Conservation (phyloP, 2,329 filamentous ascomycete genomes). For the Septoria linicola region DNA sequence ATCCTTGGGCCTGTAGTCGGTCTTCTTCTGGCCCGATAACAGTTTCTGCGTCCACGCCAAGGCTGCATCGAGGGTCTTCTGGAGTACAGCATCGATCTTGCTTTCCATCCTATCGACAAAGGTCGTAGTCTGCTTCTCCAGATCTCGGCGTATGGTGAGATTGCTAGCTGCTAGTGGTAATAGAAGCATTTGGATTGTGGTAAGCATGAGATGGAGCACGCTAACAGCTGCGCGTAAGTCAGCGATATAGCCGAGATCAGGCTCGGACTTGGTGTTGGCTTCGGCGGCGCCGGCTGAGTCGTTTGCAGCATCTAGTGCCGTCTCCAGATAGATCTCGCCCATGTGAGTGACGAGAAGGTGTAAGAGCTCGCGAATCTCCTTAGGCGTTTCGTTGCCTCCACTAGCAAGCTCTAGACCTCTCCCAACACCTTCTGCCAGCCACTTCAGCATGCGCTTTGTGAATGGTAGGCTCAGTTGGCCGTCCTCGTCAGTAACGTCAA, state of each 20-base stretch:
- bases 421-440: slow-evolving; percentile 92
- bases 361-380: slow-evolving; percentile 83
- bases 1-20: slow-evolving; percentile 85
- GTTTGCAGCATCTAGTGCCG: slow-evolving; percentile 65
- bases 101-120: slow-evolving; percentile 78
- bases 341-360: slow-evolving; percentile 81
- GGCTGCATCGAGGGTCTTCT: slow-evolving; percentile 69
- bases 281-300: slow-evolving; percentile 77
- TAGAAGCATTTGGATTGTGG: slow-evolving; percentile 85
- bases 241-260: slow-evolving; percentile 80
- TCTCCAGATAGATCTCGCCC: slow-evolving; percentile 75
- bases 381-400: slow-evolving; percentile 76
- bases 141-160: slow-evolving; percentile 82
- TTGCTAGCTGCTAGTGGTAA: slow-evolving; percentile 86
- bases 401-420: slow-evolving; percentile 87
- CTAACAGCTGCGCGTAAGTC: slow-evolving; percentile 78
- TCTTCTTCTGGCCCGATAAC: slow-evolving; percentile 76
- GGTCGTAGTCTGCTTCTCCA: slow-evolving; percentile 76
- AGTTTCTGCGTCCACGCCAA: slow-evolving; percentile 73
- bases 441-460: slow-evolving; percentile 97
- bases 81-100: slow-evolving; percentile 72
- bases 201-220: slow-evolving; percentile 89
- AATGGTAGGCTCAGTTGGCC: slow-evolving; percentile 78
- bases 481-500: slow-evolving; percentile 86
- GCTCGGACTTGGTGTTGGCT: slow-evolving; percentile 70